A percentile compares a stretch with the other conserved stretches of the same genome.
These are phyloP conservation scores for Xylaria sp. DNA, from an alignment of 2,329 filamentous ascomycete genomes.

Conservation along the genomic window DNA sequence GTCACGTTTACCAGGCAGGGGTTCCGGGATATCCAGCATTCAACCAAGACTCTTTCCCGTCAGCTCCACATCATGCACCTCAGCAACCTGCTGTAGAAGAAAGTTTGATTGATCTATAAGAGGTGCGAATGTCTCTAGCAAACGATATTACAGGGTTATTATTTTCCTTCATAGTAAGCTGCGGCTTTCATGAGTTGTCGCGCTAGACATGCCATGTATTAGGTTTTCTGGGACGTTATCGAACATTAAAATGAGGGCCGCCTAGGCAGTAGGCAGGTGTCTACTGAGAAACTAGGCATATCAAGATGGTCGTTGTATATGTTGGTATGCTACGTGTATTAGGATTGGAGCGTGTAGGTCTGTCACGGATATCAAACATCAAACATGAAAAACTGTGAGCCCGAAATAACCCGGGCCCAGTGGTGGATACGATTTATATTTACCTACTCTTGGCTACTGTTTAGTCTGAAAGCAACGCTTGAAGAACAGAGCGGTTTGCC, in stretches of 20 bases:
- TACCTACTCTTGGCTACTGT: constrained; percentile 5
- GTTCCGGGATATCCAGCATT: constrained; percentile 59
- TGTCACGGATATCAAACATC: constrained; percentile 12
- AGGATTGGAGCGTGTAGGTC: background rate
- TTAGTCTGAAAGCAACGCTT: background rate
- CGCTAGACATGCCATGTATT: background rate
- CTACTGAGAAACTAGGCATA: no score
- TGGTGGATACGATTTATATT: constrained; percentile 10
- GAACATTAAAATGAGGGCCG: background rate
- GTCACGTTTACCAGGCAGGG: constrained; percentile 50
- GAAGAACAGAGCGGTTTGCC: background rate
- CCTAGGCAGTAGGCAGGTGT: background rate
- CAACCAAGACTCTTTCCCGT: constrained; percentile 71
- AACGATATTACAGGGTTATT: background rate
- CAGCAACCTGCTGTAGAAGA: constrained; percentile 73
- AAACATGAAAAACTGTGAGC: background rate
- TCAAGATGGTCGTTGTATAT: background rate
- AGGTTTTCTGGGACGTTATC: background rate
- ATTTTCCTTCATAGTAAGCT: background rate
- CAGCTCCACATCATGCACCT: constrained; percentile 71
- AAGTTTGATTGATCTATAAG: constrained; percentile 79
- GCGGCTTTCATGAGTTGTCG: background rate
- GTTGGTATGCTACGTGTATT: background rate
- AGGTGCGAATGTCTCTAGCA: background rate
- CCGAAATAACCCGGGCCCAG: background rate